Evolutionary conservation across 345 rosid species (phyloP).

Genomic region (Viola odorata): DNA sequence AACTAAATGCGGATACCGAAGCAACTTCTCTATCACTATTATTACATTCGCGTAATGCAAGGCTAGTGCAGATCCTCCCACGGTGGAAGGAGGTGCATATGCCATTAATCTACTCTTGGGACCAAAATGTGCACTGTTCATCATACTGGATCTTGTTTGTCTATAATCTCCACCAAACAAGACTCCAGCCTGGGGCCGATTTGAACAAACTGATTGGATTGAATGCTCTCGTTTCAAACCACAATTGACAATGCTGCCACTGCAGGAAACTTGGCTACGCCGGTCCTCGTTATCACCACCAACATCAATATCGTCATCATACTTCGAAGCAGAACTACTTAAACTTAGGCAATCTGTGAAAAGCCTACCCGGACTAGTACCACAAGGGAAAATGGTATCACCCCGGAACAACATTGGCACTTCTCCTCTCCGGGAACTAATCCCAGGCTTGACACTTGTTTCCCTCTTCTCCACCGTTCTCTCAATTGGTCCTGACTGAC

Average conservation of each 20-base stretch:
- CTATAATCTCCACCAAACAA: slow-evolving; percentile 32
- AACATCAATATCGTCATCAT: slow-evolving; percentile 31
- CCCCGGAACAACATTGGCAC: slow-evolving; percentile 33
- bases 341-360: slow-evolving; percentile 80
- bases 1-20: slow-evolving; percentile 82
- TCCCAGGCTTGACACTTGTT: slow-evolving; percentile 29
- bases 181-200: slow-evolving; percentile 16
- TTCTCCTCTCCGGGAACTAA: slow-evolving; percentile 42
- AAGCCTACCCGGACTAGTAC: slow-evolving; percentile 71
- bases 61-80: slow-evolving; percentile 90
- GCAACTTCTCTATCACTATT: slow-evolving; percentile 83
- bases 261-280: slow-evolving; percentile 45
- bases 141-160: slow-evolving; percentile 16
- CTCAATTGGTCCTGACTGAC: slow-evolving; percentile 28
- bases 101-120: slow-evolving; percentile 46
- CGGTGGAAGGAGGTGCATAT: slow-evolving; percentile 56
- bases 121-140: slow-evolving; percentile 34
- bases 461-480: slow-evolving; percentile 24
- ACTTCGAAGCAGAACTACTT: slow-evolving; percentile 55
- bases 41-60: slow-evolving; percentile 86
- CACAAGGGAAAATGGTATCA: slow-evolving; percentile 72
- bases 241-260: slow-evolving; percentile 30
- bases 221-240: slow-evolving; percentile 29
- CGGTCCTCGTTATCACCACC: slow-evolving; percentile 26
- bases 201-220: slow-evolving; percentile 22